Evolutionary conservation across 148 eudicot species (phyloP), one percentile per base, ranked within the genome.

Genomic region (Cornus controversa): DNA sequence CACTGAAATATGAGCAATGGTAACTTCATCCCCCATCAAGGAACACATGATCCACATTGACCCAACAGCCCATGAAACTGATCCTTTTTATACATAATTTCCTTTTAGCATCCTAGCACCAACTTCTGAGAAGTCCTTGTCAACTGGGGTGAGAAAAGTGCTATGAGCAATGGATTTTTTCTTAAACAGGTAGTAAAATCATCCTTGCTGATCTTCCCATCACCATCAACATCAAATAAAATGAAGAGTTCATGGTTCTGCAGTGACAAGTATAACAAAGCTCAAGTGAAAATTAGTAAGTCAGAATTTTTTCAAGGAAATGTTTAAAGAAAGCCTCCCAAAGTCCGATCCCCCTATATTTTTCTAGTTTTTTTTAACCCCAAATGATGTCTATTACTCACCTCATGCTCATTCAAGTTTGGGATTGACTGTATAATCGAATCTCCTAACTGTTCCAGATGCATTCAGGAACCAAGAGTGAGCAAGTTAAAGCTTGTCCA

Each of bases 81-180:
- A 54, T 54, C 0, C 23, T 4, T 27, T n/a, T n/a, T n/a, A n/a
- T 47, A 63, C 18, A 14, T 27, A 0, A 27, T 73, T 66, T 53
- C 78, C 80, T 73, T 73, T 68, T n/a, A 74, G 66, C 36, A 45
- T 63, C 70, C 68, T 27, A 66, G 28, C 75, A 58, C 47, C 77
- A 26, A 50, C 72, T 62, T 75, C 75, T 25, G 81, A 69, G 69
- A 60, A 73, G 68, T 60, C 64, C 64, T 69, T 67, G 75, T 50
- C 40, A 88, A 77, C 14, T 15, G 78, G 37, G 87, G 88, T 22
- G 75, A 76, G 80, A 91, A 87, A 27, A 85, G 83, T 36, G 91
- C 80, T 1, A 91, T 78, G 22, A 89, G 86, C 81, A 89, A 80
- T 16, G 92, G 94, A 65, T 91, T 78, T 83, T 81, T 85, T 83